Evolutionary conservation across 805 yeast genomes (phyloP).

Genomic region (Teunomyces pallodes): DNA sequence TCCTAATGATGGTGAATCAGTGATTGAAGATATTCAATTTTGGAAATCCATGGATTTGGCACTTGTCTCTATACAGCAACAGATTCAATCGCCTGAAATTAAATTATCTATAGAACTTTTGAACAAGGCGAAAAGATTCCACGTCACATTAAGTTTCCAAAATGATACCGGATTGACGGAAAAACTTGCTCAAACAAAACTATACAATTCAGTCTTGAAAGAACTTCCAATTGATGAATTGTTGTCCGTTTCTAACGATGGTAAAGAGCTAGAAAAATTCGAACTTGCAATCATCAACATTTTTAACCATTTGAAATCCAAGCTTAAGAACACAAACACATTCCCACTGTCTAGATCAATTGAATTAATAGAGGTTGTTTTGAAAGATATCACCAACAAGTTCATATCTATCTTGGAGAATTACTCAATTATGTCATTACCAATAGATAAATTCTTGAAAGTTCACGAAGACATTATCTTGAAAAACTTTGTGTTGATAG

Average conservation of each 20-base stretch:
- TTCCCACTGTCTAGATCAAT: slow-evolving; percentile 69
- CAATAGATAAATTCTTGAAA: slow-evolving; percentile 36
- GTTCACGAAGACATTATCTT: slow-evolving; percentile 18
- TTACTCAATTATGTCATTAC: slow-evolving; percentile 43
- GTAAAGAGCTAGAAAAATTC: slow-evolving; percentile 36
- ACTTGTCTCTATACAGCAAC: slow-evolving; percentile 53
- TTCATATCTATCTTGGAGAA: slow-evolving; percentile 38
- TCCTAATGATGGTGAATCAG: slow-evolving; percentile 52
- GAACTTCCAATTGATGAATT: slow-evolving; percentile 71
- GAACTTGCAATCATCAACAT: slow-evolving; percentile 44
- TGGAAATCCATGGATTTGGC: slow-evolving; percentile 75
- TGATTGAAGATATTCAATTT: slow-evolving; percentile 65
- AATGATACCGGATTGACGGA: slow-evolving; percentile 69
- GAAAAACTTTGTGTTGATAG: slow-evolving; percentile 50
- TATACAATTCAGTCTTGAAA: slow-evolving; percentile 61
- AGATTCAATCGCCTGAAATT: slow-evolving; percentile 54
- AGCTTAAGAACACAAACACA: slow-evolving; percentile 47
- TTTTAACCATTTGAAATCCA: slow-evolving; percentile 60
- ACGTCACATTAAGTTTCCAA: slow-evolving; percentile 67
- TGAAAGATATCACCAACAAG: slow-evolving; percentile 52
- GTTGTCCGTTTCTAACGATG: slow-evolving; percentile 15
- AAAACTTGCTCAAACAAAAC: slow-evolving; percentile 47
- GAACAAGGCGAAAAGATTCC: slow-evolving; percentile 72
- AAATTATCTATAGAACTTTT: slow-evolving; percentile 57
- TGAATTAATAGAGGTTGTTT: slow-evolving; percentile 61